Evolutionary conservation across 176 grass and related monocot species (phyloP), one percentile per base, ranked within the genome.

Genomic region (Paspalum notatum): DNA sequence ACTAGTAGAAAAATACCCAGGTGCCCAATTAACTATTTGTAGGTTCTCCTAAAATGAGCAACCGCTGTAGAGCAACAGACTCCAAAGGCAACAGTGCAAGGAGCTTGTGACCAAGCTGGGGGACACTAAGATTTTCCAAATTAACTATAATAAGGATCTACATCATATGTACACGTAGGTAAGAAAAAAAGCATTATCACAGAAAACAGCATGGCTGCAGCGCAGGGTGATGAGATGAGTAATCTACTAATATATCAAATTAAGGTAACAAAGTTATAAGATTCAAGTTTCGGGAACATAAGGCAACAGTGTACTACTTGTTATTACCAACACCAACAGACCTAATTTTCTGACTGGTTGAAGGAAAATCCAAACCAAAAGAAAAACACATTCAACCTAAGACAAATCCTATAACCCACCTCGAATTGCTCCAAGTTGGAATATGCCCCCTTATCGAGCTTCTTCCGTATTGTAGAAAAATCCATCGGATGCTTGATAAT

Each of bases 401-500:
- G 32, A 57, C 6, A 63, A 79, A 68, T 44, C 55, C 45, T 41
- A 16, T 50, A 43, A 80, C 88, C 61, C 37, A 99, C 96, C 96
- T 99, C 96, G 79, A 95, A 99, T 38, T 99, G 92, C 56, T 99
- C 96, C 82, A 95, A 84, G 75, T 80, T 95, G 8, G 50, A 85
- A 88, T 95, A 98, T 39, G 67, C 81, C 10, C 71, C 90, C 38
- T 88, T 79, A 38, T 88, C 63, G 22, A 99, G 92, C 72, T 99
- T 99, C 78, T 95, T 82, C 7, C 90, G 51, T 74, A 99, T 7
- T 11, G 96, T 99, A 2, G n/a, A 83, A 88, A 99, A 99, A 85
- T 99, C 96, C 96, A 99, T 99, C 0, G 96, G 96, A 82, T 99
- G 81, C 48, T 99, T 82, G 71, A 99, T 91, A 73, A 95, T 99